A percentile compares a stretch with the other conserved stretches of the same genome.
These are phyloP conservation scores for Fusarium goolgardi DNA, from an alignment of 2,329 filamentous ascomycete species.

Conservation along the genomic window DNA sequence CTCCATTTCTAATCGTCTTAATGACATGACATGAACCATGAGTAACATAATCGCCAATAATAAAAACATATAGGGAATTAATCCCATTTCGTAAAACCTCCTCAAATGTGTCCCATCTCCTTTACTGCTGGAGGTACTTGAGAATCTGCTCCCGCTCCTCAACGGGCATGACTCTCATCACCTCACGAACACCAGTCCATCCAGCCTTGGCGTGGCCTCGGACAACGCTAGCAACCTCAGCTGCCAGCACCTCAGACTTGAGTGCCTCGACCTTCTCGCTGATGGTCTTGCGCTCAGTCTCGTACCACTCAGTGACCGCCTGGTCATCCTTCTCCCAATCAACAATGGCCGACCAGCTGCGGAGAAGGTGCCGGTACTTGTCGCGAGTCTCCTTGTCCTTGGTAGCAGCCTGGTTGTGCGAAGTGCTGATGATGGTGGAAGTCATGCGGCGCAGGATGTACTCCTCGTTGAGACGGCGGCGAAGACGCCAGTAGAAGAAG, in stretches of 20 bases:
- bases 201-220: constrained; percentile 70
- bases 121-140: constrained; percentile 63
- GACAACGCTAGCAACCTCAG: constrained; percentile 60
- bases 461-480: constrained; percentile 96
- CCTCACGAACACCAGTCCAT: constrained; percentile 86
- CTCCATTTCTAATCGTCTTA: constrained; percentile 41
- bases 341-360: constrained; percentile 83
- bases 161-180: constrained; percentile 87
- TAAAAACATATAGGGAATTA: constrained; percentile 27
- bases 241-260: constrained; percentile 75
- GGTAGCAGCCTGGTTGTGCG: constrained; percentile 50
- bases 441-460: constrained; percentile 93
- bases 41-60: constrained; percentile 37
- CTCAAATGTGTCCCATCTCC: not conserved
- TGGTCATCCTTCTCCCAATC: constrained; percentile 84
- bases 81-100: constrained; percentile 19
- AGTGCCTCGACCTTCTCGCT: constrained; percentile 85
- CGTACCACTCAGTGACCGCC: constrained; percentile 93
- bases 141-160: constrained; percentile 88
- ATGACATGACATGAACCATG: constrained; percentile 36
- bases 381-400: constrained; percentile 67
- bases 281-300: constrained; percentile 88
- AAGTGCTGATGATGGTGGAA: constrained; percentile 52
- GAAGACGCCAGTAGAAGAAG: constrained; percentile 99
- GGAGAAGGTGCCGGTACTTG: constrained; percentile 78